phyloP scores from a whole-genome alignment of 108 stramenopile species.

The Skeletonema potamos region DNA sequence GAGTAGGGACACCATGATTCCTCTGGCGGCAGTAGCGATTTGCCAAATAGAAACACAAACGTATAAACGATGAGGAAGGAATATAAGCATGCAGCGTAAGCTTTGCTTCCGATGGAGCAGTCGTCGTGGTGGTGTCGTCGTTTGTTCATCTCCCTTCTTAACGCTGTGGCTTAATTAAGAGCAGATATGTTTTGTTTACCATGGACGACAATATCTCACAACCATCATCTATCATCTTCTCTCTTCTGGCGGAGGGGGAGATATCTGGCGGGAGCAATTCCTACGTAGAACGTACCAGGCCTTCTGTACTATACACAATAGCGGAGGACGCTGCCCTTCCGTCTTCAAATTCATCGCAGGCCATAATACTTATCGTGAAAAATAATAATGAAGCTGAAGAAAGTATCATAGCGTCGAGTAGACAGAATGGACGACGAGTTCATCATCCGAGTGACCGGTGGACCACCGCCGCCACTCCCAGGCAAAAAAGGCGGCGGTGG shows the following conservation, averaged over 20 bases:
- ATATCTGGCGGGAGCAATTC: background rate
- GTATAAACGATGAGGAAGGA: background rate
- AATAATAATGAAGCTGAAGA: too few species aligned
- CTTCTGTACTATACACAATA: too few species aligned
- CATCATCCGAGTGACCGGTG: conserved; percentile 39
- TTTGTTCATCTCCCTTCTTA: background rate
- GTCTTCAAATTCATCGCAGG: too few species aligned
- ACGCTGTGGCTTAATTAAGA: too few species aligned
- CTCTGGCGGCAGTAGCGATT: conserved; percentile 16
- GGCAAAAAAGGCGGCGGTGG: background rate
- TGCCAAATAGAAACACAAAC: background rate
- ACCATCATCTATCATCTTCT: too few species aligned
- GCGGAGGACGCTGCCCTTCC: too few species aligned
- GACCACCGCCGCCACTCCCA: conserved; percentile 17
- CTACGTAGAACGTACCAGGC: background rate
- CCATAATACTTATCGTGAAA: too few species aligned
- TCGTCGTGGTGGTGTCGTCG: background rate
- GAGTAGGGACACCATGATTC: conserved; percentile 26
- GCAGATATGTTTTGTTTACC: too few species aligned
- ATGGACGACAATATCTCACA: too few species aligned
- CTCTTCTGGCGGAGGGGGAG: background rate
- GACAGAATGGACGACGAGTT: conserved; percentile 21
- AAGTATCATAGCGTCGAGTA: background rate
- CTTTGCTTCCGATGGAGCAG: background rate
- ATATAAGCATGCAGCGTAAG: background rate